phyloP scores from a whole-genome alignment of 2,329 filamentous ascomycete genomes.

The Pseudocercospora fuligena region DNA sequence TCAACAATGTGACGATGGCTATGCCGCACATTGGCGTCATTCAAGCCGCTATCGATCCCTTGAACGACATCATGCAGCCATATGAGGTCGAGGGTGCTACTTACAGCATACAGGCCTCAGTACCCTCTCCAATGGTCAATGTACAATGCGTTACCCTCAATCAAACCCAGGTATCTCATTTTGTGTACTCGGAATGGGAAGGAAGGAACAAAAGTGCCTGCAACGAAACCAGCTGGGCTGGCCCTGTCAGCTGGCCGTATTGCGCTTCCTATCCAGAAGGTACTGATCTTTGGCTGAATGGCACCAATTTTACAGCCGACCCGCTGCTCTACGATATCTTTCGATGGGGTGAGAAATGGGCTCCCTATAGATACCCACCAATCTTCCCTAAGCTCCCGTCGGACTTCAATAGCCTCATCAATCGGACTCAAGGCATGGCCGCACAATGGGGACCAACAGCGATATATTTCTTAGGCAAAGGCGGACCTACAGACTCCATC shows the following conservation, averaged over 20 bases:
- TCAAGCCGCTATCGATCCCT: constrained; percentile 62
- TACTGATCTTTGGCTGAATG: no score
- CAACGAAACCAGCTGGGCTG: no score
- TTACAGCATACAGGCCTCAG: constrained; percentile 70
- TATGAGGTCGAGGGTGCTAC: constrained; percentile 65
- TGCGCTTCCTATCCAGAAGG: neutral
- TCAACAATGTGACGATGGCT: constrained; percentile 78
- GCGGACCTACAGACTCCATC: constrained; percentile 21
- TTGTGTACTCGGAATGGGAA: constrained; percentile 69
- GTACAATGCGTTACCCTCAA: constrained; percentile 73
- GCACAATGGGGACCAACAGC: constrained; percentile 52
- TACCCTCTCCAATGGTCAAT: constrained; percentile 72
- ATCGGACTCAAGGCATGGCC: constrained; percentile 47
- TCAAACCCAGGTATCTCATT: constrained; percentile 61
- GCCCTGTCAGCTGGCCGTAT: constrained; percentile 24
- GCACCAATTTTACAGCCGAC: no score
- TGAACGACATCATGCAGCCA: constrained; percentile 73
- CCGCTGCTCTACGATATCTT: constrained; percentile 80
- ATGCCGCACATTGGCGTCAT: constrained; percentile 77
- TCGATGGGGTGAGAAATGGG: constrained; percentile 62
- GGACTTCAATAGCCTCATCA: constrained; percentile 69
- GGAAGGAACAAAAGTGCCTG: no score
- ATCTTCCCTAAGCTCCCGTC: constrained; percentile 58
- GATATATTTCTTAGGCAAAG: constrained; percentile 70
- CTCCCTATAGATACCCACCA: constrained; percentile 44